Base-by-base conservation (phyloP, 164 flowering plant genomes). In the Macadamia tetraphylla region DNA sequence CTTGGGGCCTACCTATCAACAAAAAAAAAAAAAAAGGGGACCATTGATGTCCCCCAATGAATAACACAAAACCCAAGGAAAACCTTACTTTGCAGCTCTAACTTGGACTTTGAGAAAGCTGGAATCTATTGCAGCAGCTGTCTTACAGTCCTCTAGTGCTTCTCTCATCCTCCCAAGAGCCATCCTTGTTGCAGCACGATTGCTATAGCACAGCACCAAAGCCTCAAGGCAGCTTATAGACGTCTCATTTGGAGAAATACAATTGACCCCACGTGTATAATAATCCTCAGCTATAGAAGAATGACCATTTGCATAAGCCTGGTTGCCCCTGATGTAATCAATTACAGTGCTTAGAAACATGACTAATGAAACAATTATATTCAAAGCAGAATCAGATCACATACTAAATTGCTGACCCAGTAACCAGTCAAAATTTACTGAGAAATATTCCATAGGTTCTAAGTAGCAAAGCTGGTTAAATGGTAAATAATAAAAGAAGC, bases 171-270 rank as follows among this genome's bases (percentile, higher is more conserved):
- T 89, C 69, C 89, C 92, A 73, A 84, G 84, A 73, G 90, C 70
- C 84, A 92, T 88, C 29, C 90, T 77, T 42, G 93, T 76, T 58
- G 96, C 98, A 52, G 99, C 98, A 75, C 98, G 97, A 68, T 95
- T 95, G 79, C 97, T 92, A 70, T 90, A 92, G 82, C 99, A 95
- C 64, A 95, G 75, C 78, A 84, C 70, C 76, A 95, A 77, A 74
- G 96, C 83, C 79, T 83, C 82, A 40, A 82, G 77, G 68, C 86
- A 85, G 77, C 80, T 77, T 75, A 77, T 77, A 64, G 90, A 82
- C 60, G 79, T 73, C 75, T 87, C 94, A 63, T 61, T 77, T 66
- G 76, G 70, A 61, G 94, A 80, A 29, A 85, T 75, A 74, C 84
- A 82, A 69, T 80, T 85, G 67, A 92, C 77, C 42, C 99, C 98